These are phyloP conservation scores for Panaeolus cyanescens DNA, from an alignment of 768 basidiomycete genomes.

Conservation along the genomic window DNA sequence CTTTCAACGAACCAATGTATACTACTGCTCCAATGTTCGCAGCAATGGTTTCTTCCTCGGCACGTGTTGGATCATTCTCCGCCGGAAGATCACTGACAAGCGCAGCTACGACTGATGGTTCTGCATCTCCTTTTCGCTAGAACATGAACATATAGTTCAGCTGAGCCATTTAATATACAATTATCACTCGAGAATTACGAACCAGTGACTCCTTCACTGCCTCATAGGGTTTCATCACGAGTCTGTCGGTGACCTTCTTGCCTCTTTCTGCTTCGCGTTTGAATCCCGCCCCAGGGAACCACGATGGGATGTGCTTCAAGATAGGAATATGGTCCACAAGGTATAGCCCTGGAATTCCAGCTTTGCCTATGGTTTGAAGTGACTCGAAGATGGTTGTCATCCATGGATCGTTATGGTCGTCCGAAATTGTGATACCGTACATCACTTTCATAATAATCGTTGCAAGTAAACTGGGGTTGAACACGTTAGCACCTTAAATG, in stretches of 20 bases:
- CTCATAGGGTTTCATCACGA: conserved; percentile 44
- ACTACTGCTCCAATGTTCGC: background rate
- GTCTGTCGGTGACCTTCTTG: conserved; percentile 35
- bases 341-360: conserved; percentile 45
- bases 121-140: conserved; percentile 40
- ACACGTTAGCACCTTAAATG: conserved; percentile 20
- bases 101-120: conserved; percentile 28
- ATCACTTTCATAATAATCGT: conserved; percentile 22
- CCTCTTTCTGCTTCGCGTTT: conserved; percentile 43
- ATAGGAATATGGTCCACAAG: conserved; percentile 43
- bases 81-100: conserved; percentile 13
- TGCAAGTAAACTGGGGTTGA: conserved; percentile 4
- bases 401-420: conserved; percentile 35
- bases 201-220: conserved; percentile 51
- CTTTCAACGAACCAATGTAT: background rate
- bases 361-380: conserved; percentile 19
- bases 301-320: conserved; percentile 51
- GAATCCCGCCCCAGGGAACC: conserved; percentile 60
- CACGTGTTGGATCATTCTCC: background rate
- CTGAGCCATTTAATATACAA: background rate
- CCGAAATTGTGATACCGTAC: conserved; percentile 29
- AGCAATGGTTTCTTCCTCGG: background rate
- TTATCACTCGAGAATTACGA: too few species aligned
- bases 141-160: conserved; percentile 1
- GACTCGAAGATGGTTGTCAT: conserved; percentile 31